phyloP scores from a whole-genome alignment of 2,329 filamentous ascomycete genomes.

The Claviceps spartinae region DNA sequence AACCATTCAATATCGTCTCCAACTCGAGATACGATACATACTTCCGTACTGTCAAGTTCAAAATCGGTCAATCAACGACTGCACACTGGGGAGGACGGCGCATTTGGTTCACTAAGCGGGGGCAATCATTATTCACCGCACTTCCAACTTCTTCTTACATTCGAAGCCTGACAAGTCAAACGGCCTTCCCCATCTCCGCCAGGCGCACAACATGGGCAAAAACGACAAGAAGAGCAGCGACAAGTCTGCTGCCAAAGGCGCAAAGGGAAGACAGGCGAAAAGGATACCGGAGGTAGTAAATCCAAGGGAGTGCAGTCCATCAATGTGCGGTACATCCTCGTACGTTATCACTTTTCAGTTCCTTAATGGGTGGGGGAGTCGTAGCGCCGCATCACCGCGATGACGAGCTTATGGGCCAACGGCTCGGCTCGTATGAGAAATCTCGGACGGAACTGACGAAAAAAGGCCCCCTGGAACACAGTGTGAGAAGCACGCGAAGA shows the following conservation, averaged over 20 bases:
- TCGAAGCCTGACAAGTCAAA: too few species aligned
- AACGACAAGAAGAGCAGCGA: not conserved
- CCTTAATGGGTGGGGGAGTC: not conserved
- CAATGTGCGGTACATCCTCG: slow-evolving; percentile 61
- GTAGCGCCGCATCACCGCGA: not conserved
- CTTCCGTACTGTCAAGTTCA: too few species aligned
- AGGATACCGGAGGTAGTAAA: slow-evolving; percentile 24
- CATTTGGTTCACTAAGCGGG: too few species aligned
- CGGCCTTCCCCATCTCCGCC: not conserved
- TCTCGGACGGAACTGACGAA: not conserved
- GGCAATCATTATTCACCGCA: too few species aligned
- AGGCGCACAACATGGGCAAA: not conserved
- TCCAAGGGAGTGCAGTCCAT: slow-evolving; percentile 49
- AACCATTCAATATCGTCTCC: too few species aligned
- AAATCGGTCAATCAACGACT: too few species aligned
- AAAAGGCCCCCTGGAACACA: slow-evolving; percentile 13
- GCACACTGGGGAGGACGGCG: too few species aligned
- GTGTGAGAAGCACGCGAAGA: slow-evolving; percentile 66
- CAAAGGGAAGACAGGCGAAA: slow-evolving; percentile 11
- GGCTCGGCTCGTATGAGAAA: not conserved
- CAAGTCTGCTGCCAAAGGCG: not conserved
- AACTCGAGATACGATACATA: too few species aligned
- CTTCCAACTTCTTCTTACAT: too few species aligned
- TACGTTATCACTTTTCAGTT: slow-evolving; percentile 13
- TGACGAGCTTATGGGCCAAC: not conserved